Percentiles rank a stretch among this genome's conserved stretches.
These are phyloP conservation scores for Houttuynia cordata DNA, from an alignment of 164 flowering plant species.

Conservation along the genomic window DNA sequence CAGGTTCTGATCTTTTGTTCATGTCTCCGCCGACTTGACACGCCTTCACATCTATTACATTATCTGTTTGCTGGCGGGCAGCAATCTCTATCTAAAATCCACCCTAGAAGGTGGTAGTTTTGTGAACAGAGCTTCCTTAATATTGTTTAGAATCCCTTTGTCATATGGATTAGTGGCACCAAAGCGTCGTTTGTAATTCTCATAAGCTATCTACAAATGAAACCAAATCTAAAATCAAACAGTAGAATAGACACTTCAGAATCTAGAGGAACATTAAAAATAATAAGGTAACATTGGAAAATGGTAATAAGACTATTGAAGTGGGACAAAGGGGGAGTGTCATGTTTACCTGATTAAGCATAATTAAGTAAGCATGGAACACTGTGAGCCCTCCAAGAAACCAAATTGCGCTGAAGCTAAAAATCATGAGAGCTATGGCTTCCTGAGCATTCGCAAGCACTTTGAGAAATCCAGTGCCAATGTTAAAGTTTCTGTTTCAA, in stretches of 20 bases:
- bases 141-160: slow-evolving; percentile 24
- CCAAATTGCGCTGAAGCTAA: slow-evolving; percentile 25
- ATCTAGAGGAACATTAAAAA: neutral
- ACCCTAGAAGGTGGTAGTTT: slow-evolving; percentile 25
- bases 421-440: slow-evolving; percentile 28
- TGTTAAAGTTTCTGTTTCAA: slow-evolving; percentile 17
- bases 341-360: slow-evolving; percentile 32
- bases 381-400: slow-evolving; percentile 29
- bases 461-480: slow-evolving; percentile 17
- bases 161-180: slow-evolving; percentile 27
- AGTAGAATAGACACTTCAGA: neutral
- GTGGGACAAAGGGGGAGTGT: too few species aligned
- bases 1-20: neutral
- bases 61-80: neutral
- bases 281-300: too few species aligned
- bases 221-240: neutral
- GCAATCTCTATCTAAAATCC: slow-evolving; percentile 26
- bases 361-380: slow-evolving; percentile 27
- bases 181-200: slow-evolving; percentile 27
- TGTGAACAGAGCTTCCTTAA: slow-evolving; percentile 27
- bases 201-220: slow-evolving; percentile 35
- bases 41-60: neutral
- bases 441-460: slow-evolving; percentile 26
- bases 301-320: neutral
- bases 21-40: neutral